phyloP scores from a whole-genome alignment of 305 asterid genomes.

The Solanum hybrid region DNA sequence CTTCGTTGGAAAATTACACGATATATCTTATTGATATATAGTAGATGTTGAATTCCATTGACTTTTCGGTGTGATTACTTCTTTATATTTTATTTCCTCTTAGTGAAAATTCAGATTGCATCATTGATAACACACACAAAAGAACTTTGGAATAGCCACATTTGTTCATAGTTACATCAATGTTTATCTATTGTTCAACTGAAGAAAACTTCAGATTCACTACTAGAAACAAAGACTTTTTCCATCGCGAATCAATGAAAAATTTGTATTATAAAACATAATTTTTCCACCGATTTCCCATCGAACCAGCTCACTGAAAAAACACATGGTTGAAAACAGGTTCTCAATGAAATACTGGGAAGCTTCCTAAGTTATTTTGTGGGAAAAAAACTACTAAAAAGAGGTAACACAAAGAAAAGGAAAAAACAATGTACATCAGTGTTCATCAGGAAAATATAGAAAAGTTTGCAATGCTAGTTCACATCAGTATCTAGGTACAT shows the following conservation, averaged over 20 bases:
- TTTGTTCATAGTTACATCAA: background rate
- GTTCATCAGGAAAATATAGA: background rate
- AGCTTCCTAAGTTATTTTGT: no score
- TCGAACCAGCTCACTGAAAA: no score
- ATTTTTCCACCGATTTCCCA: background rate
- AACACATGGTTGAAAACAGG: no score
- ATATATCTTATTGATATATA: background rate
- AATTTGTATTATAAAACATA: no score
- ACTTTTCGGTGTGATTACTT: background rate
- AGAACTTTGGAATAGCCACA: background rate
- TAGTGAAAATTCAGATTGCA: no score
- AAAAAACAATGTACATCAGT: background rate
- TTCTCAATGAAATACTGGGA: no score
- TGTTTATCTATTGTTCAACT: background rate
- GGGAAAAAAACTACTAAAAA: background rate
- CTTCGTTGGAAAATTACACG: background rate
- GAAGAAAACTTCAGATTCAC: background rate
- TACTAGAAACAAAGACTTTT: background rate
- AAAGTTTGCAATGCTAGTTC: background rate
- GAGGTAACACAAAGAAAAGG: background rate
- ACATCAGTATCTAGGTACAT: background rate
- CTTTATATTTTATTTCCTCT: background rate
- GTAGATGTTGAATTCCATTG: background rate
- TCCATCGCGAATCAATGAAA: background rate
- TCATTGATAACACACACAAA: background rate